These are phyloP conservation scores for Prunus armeniaca DNA, from an alignment of 306 rosid species.

Conservation along the genomic window DNA sequence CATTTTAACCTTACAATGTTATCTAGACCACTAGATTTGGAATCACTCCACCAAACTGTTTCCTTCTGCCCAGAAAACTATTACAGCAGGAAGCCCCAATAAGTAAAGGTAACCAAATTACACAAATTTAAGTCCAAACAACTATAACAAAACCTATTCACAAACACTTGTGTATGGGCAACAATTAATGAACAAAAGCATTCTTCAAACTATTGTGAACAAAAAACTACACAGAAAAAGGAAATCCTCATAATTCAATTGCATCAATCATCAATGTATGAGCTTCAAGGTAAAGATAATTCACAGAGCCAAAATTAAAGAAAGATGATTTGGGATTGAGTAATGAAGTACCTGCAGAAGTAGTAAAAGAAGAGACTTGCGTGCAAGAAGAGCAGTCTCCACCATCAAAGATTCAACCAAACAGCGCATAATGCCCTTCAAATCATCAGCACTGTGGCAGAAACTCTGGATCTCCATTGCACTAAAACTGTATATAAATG, in stretches of 20 bases:
- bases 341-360: not conserved
- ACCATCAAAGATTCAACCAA: not conserved
- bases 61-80: too few relatives aligned
- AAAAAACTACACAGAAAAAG: not conserved
- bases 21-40: too few relatives aligned
- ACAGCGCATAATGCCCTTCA: not conserved
- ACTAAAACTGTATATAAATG: not conserved
- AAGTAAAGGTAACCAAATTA: not conserved
- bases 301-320: not conserved
- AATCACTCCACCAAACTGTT: not conserved
- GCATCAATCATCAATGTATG: not conserved
- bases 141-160: not conserved
- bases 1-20: too few relatives aligned
- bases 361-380: constrained; percentile 12
- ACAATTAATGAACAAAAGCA: not conserved
- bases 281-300: too few relatives aligned
- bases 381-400: constrained; percentile 7
- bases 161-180: not conserved
- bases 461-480: not conserved
- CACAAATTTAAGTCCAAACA: not conserved
- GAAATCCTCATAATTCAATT: not conserved
- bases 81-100: not conserved
- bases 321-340: not conserved
- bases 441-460: not conserved
- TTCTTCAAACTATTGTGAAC: not conserved